These are phyloP conservation scores for Gossypium anomalum DNA, from an alignment of 345 rosid species.

Conservation along the genomic window DNA sequence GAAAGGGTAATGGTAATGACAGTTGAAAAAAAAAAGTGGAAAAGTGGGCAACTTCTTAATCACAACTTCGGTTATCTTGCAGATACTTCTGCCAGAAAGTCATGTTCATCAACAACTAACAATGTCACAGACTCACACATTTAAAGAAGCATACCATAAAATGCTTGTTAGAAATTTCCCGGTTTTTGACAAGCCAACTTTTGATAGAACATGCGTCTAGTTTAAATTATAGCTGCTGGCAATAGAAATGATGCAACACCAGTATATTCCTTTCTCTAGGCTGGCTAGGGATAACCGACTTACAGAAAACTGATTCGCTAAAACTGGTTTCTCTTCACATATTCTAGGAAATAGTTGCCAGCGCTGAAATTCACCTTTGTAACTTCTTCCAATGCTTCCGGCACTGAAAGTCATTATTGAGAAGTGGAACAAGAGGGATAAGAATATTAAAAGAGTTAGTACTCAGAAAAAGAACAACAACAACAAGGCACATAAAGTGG, in stretches of 20 bases:
- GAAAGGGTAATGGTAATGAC: not conserved
- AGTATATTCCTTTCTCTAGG: not conserved
- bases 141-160: not conserved
- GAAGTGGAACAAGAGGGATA: not conserved
- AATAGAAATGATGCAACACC: not conserved
- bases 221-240: not conserved
- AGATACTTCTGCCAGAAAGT: not conserved
- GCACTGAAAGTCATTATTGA: constrained; percentile 32
- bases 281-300: constrained; percentile 33
- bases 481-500: not conserved
- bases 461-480: constrained; percentile 7
- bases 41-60: not conserved
- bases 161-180: constrained; percentile 1
- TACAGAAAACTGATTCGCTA: constrained; percentile 95
- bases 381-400: constrained; percentile 93
- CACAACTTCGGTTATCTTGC: not conserved
- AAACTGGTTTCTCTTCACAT: constrained; percentile 71
- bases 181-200: not conserved
- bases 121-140: not conserved
- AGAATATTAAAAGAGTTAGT: not conserved
- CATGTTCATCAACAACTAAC: constrained; percentile 1
- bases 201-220: not conserved
- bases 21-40: not conserved
- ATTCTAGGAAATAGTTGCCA: constrained; percentile 76
- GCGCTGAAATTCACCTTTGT: constrained; percentile 81